Evolutionary conservation across 345 rosid genomes (phyloP).

Genomic region (Dipteronia sinensis): DNA sequence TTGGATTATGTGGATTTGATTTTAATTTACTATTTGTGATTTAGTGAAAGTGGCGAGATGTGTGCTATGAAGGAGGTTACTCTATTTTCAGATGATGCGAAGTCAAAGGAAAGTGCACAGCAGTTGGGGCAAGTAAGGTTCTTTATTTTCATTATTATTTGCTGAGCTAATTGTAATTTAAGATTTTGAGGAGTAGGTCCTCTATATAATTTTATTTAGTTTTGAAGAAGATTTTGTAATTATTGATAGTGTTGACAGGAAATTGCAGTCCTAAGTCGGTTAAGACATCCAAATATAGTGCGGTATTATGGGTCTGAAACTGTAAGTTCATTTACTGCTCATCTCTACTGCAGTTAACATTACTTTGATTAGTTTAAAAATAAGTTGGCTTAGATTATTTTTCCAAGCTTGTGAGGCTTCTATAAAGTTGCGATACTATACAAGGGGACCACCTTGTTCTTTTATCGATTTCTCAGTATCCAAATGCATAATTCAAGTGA

Average conservation of each 20-base stretch:
- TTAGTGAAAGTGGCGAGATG: conserved; percentile 83
- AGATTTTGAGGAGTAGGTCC: not conserved
- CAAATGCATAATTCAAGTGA: not conserved
- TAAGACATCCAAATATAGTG: conserved; percentile 74
- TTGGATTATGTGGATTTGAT: not conserved
- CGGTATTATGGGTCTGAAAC: conserved; percentile 82
- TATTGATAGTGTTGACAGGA: conserved; percentile 47
- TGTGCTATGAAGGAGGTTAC: conserved; percentile 94
- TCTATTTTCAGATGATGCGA: conserved; percentile 74
- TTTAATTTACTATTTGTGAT: conserved; percentile 17
- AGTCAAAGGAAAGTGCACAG: conserved; percentile 75
- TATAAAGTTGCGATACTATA: not conserved
- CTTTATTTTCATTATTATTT: not conserved
- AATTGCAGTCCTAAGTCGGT: conserved; percentile 62
- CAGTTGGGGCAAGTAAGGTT: conserved; percentile 66
- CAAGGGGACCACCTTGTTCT: not conserved
- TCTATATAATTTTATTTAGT: not conserved
- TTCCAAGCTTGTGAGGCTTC: not conserved
- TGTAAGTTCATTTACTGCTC: conserved; percentile 35
- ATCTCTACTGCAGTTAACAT: not conserved
- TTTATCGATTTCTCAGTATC: not conserved
- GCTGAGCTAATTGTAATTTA: not conserved
- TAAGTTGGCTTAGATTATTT: not conserved
- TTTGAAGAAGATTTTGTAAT: conserved; percentile 2
- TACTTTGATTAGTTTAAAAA: conserved; percentile 2